phyloP scores from a whole-genome alignment of 306 rosid species.

The Inga leiocalycina region DNA sequence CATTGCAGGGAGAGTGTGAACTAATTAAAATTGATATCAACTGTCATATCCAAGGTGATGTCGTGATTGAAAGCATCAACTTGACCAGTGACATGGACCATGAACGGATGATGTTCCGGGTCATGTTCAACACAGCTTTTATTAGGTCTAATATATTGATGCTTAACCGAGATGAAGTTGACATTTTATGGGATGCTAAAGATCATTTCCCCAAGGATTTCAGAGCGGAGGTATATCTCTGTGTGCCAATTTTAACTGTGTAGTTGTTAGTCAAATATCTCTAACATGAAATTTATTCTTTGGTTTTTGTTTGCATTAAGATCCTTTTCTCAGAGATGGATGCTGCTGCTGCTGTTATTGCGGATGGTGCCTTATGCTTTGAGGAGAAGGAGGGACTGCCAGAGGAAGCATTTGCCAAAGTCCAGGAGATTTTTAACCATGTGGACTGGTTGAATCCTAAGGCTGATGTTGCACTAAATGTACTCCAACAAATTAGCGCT shows the following conservation, averaged over 20 bases:
- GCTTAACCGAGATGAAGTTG: conserved; percentile 85
- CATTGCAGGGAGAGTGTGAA: conserved; percentile 82
- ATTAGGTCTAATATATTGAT: conserved; percentile 92
- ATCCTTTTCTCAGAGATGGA: conserved; percentile 93
- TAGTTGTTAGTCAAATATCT: conserved; percentile 16
- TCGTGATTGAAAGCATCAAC: conserved; percentile 79
- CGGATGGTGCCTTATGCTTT: conserved; percentile 56
- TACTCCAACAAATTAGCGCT: conserved; percentile 67
- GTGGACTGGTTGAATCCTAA: conserved; percentile 89
- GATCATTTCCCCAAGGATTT: conserved; percentile 81
- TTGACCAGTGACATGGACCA: conserved; percentile 62
- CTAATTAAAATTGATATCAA: conserved; percentile 84
- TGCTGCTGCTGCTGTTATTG: conserved; percentile 62
- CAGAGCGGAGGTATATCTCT: conserved; percentile 81
- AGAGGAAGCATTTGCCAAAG: conserved; percentile 89
- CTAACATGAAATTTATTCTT: conserved; percentile 34
- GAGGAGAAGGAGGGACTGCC: conserved; percentile 94
- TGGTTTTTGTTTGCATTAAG: conserved; percentile 56
- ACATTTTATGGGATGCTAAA: conserved; percentile 76
- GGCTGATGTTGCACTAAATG: conserved; percentile 67
- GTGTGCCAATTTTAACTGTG: conserved; percentile 26
- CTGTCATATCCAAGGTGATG: conserved; percentile 92
- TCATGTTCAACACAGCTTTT: conserved; percentile 91
- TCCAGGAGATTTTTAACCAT: conserved; percentile 84
- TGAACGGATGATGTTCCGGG: conserved; percentile 84